phyloP scores from a whole-genome alignment of 257 asterid genomes.

The Cinchona pubescens region DNA sequence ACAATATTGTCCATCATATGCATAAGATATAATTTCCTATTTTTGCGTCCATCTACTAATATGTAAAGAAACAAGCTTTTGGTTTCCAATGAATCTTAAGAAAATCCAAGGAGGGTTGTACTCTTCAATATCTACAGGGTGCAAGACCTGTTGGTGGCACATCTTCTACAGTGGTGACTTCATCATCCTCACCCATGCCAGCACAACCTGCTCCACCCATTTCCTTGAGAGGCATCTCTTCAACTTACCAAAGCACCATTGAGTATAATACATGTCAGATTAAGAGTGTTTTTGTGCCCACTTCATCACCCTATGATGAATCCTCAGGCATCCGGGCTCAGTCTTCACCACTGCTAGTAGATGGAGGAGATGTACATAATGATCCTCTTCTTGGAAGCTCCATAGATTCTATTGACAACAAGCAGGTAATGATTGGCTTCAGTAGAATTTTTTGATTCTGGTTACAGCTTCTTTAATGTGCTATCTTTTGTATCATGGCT shows the following conservation, averaged over 20 bases:
- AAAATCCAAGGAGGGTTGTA: constrained; percentile 10
- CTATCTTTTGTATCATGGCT: background rate
- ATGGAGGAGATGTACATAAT: constrained; percentile 63
- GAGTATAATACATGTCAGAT: constrained; percentile 50
- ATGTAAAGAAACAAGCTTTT: too few species aligned
- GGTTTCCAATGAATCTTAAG: constrained; percentile 20
- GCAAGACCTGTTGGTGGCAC: constrained; percentile 45
- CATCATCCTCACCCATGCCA: constrained; percentile 58
- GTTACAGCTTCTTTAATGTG: background rate
- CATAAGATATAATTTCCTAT: constrained; percentile 2
- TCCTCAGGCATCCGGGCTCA: constrained; percentile 64
- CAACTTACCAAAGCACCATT: constrained; percentile 49
- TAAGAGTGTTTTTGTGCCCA: constrained; percentile 59
- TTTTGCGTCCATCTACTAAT: background rate
- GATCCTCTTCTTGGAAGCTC: constrained; percentile 83
- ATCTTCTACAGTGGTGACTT: constrained; percentile 38
- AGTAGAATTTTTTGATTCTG: background rate
- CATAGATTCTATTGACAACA: constrained; percentile 55
- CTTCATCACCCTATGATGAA: constrained; percentile 75
- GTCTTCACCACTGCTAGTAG: constrained; percentile 64
- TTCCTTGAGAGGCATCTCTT: constrained; percentile 59
- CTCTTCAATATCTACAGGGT: constrained; percentile 46
- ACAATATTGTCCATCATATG: background rate
- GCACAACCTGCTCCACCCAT: constrained; percentile 54
- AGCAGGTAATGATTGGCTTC: constrained; percentile 46